Evolutionary conservation across 441 rosid species (phyloP).

Genomic region (Jatropha multifida): DNA sequence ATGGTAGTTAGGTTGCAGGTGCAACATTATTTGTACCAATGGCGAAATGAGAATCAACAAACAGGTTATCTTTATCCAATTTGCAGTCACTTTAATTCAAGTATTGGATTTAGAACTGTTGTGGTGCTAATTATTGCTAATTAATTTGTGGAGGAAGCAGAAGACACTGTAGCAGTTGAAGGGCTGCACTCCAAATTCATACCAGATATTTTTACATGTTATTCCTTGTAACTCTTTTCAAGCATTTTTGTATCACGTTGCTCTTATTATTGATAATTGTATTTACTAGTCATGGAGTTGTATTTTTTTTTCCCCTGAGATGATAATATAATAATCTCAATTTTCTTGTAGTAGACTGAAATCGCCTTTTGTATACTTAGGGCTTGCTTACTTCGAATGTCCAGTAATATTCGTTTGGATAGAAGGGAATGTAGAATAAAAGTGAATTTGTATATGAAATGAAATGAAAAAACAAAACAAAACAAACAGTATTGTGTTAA

Average conservation of each 20-base stretch:
- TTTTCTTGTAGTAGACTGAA: neutral
- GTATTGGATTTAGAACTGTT: neutral
- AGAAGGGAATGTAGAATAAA: no score
- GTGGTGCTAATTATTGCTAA: neutral
- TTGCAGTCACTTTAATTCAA: neutral
- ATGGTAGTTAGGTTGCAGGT: neutral
- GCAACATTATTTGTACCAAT: neutral
- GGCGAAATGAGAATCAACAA: neutral
- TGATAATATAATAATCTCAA: neutral
- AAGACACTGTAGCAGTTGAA: neutral
- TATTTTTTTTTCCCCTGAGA: neutral
- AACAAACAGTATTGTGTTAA: no score
- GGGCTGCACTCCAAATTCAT: neutral
- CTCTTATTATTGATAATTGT: neutral
- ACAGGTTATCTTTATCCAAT: conserved; percentile 2
- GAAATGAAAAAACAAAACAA: no score
- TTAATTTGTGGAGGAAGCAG: neutral
- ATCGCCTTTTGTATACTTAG: no score
- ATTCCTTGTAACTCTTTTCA: neutral
- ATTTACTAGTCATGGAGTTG: neutral
- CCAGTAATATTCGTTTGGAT: no score
- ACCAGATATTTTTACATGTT: neutral
- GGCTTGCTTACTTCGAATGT: no score
- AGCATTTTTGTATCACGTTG: neutral
- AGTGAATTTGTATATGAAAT: no score